phyloP scores from a whole-genome alignment of 179 eudicot species.

The Silene vulgaris region DNA sequence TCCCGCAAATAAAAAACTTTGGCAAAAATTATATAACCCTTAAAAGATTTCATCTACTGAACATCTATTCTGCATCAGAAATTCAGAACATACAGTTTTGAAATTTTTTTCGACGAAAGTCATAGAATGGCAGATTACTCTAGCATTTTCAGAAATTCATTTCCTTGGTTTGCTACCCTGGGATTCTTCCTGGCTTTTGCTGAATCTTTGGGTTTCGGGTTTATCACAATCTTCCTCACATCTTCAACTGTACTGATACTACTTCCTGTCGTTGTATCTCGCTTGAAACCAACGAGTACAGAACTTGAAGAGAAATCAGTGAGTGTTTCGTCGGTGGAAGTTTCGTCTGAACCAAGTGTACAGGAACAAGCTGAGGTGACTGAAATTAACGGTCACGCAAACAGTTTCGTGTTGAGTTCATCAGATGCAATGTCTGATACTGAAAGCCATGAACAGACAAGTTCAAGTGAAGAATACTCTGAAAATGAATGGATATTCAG shows the following conservation, averaged over 20 bases:
- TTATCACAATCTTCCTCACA: constrained; percentile 31
- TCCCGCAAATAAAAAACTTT: not conserved
- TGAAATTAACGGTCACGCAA: not conserved
- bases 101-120: not conserved
- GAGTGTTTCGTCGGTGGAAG: not conserved
- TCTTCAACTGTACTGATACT: constrained; percentile 28
- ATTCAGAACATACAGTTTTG: not conserved
- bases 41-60: not conserved
- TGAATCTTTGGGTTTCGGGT: constrained; percentile 27
- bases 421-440: constrained; percentile 45
- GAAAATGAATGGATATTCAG: constrained; percentile 43
- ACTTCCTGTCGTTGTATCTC: constrained; percentile 29
- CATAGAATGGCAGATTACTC: constrained; percentile 21
- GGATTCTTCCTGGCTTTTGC: constrained; percentile 29
- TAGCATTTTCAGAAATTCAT: constrained; percentile 31
- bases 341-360: not conserved
- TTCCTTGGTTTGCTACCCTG: constrained; percentile 37
- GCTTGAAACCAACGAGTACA: constrained; percentile 19
- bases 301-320: not conserved
- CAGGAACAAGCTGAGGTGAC: not conserved
- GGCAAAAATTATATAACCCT: not conserved
- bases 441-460: constrained; percentile 37
- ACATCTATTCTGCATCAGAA: not conserved
- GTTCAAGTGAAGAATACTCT: constrained; percentile 45
- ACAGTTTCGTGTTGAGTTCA: constrained; percentile 11